Evolutionary conservation across 2,329 filamentous ascomycete genomes (phyloP), one percentile per base, ranked within the genome.

Genomic region (Metarhizium rileyi): DNA sequence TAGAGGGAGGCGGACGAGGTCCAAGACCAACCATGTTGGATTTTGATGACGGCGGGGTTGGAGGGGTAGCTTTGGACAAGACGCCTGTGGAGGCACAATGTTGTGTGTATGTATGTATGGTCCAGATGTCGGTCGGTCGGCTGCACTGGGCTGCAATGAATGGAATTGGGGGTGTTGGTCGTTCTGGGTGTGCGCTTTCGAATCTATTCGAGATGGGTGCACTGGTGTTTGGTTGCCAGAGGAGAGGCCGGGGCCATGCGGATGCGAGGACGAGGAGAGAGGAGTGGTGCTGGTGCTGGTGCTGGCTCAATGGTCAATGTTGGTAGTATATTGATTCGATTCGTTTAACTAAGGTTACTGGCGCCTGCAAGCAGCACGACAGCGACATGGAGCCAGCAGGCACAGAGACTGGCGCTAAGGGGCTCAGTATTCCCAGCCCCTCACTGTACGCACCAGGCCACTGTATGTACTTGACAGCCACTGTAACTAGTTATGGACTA

Each of bases 11-110:
- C 63, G 68, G 71, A 63, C 72, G 70, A 59, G 72, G 72, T 65
- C 73, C 73, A 54, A 75, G 65, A 56, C 72, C 72, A 59, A 75
- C 73, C 73, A 76, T 76, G 62, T 66, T 73, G 65, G 55, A 50
- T 22, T 50, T 55, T 46, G 59, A 50, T 52, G 57, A 57, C 63
- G 56, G 58, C 57, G 63, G 62, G 35, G 66, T 64, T 65, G 62
- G 63, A 63, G 64, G 66, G 66, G 63, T 64, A 66, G 58, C 52
- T 42, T n/a, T 26, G 47, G 45, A 12, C 33, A 47, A 18, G 44
- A 45, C 16, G 30, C 42, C 50, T 48, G 50, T 52, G 46, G 50
- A 50, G n/a, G n/a, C n/a, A n/a, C n/a, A n/a, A n/a, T n/a, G n/a
- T n/a, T n/a, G n/a, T n/a, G n/a, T n/a, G n/a, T n/a, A n/a, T n/a